Percentiles rank a stretch among this genome's conserved stretches.
Conservation (phyloP, 148 eudicot genomes). For the Rhododendron kiyosumense region DNA sequence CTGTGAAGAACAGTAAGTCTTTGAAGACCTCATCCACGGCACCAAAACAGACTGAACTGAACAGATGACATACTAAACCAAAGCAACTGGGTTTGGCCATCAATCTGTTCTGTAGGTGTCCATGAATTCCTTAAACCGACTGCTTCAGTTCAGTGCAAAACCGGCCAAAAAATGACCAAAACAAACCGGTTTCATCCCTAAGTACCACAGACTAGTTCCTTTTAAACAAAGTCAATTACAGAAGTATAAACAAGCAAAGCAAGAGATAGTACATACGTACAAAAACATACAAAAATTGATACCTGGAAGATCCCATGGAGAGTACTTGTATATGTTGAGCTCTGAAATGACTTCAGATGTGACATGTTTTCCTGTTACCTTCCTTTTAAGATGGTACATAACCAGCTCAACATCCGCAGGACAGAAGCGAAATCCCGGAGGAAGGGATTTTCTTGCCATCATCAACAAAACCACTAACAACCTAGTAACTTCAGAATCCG, state of each 20-base stretch:
- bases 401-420: constrained; percentile 74
- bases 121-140: too few relatives aligned
- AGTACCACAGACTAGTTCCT: background rate
- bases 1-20: too few relatives aligned
- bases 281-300: background rate
- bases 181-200: too few relatives aligned
- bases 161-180: too few relatives aligned
- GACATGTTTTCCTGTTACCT: constrained; percentile 46
- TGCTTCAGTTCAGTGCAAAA: too few relatives aligned
- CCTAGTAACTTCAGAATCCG: background rate
- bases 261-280: background rate
- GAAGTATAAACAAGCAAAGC: background rate
- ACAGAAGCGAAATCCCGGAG: constrained; percentile 72
- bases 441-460: constrained; percentile 25
- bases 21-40: too few relatives aligned
- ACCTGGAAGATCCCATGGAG: constrained; percentile 77
- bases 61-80: too few relatives aligned
- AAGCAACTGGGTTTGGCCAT: too few relatives aligned
- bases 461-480: background rate
- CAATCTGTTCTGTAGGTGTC: too few relatives aligned
- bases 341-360: constrained; percentile 41
- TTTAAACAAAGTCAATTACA: background rate
- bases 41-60: too few relatives aligned
- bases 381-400: constrained; percentile 72
- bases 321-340: constrained; percentile 45